Evolutionary conservation across 768 basidiomycete genomes (phyloP), one percentile per base, ranked within the genome.

Genomic region (Serendipita sp.): DNA sequence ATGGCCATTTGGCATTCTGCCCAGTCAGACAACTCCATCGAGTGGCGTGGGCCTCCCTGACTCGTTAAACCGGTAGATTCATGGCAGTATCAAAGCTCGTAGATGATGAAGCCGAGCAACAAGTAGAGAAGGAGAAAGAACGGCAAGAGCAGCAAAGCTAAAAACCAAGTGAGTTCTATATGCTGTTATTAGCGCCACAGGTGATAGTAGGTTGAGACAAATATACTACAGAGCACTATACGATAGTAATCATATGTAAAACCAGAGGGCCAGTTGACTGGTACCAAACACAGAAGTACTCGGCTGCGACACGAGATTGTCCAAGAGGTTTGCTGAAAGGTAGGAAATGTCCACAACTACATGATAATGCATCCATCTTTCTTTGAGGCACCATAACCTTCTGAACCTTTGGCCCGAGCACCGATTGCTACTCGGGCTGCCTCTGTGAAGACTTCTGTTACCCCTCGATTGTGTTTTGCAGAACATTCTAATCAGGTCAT

Each of bases 391-490:
- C 65, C 63, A 46, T 66, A 66, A 13, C 80, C 80, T 28, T 76
- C 76, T 38, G 85, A 73, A 5, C 85, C 84, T 72, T 84, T 88
- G n/a, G 85, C 75, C 48, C 86, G 80, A 28, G 86, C 86, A 67
- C 81, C 83, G 65, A 93, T 74, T 32, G 90, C 89, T 10, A 91
- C 89, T 2, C 90, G 83, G 0, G 90, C 91, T 3, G 89, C 89
- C 72, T 97, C 95, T 68, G 89, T 82, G 71, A 98, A 93, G 7
- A 94, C 92, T 72, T 98, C 94, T 34, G 83, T 79, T 10, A 98
- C 93, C 3, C 95, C 95, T 56, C 95, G 83, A 69, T 96, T 94
- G 71, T 95, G 92, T 74, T 97, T 97, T 5, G 95, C 93, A 68
- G 92, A 95, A 72, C 95, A 97, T 78, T 98, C 94, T 96, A 70